phyloP scores from a whole-genome alignment of 2,329 filamentous ascomycete species.

The Setomelanomma holmii region DNA sequence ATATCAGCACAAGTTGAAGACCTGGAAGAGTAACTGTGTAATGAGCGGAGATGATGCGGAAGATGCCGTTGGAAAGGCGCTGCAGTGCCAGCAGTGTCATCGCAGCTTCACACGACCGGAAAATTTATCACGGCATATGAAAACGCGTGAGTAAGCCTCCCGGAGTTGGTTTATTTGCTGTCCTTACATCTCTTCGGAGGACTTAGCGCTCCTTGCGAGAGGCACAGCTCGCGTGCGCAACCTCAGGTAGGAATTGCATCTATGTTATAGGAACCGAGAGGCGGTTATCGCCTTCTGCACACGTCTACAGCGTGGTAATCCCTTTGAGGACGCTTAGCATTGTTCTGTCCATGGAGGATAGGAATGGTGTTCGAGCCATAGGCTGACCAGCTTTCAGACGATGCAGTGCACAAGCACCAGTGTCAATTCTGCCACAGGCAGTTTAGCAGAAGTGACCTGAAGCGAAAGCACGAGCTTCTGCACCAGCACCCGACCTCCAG shows the following conservation, averaged over 20 bases:
- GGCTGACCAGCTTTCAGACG: neutral
- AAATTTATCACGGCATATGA: conserved; percentile 12
- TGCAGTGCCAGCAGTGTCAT: conserved; percentile 7
- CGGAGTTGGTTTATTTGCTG: neutral
- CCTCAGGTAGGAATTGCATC: no score
- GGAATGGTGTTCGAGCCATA: neutral
- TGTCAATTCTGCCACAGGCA: conserved; percentile 5
- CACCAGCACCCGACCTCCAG: conserved; percentile 2
- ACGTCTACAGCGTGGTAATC: no score
- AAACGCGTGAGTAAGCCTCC: conserved; percentile 5
- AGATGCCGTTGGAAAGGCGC: neutral
- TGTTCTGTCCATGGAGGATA: no score
- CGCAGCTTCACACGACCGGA: conserved; percentile 10
- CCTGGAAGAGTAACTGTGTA: no score
- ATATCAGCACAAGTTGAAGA: no score
- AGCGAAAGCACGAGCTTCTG: conserved; percentile 11
- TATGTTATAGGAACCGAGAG: no score
- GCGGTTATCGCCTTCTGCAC: no score
- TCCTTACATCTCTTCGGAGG: no score
- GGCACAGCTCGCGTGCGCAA: neutral
- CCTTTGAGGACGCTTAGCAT: no score
- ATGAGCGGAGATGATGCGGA: neutral
- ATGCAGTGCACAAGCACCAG: conserved; percentile 4
- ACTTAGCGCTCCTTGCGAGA: neutral
- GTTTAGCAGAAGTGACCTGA: conserved; percentile 8